Base-by-base conservation (phyloP, 2,329 filamentous ascomycete species). In the Rutstroemia sp. region DNA sequence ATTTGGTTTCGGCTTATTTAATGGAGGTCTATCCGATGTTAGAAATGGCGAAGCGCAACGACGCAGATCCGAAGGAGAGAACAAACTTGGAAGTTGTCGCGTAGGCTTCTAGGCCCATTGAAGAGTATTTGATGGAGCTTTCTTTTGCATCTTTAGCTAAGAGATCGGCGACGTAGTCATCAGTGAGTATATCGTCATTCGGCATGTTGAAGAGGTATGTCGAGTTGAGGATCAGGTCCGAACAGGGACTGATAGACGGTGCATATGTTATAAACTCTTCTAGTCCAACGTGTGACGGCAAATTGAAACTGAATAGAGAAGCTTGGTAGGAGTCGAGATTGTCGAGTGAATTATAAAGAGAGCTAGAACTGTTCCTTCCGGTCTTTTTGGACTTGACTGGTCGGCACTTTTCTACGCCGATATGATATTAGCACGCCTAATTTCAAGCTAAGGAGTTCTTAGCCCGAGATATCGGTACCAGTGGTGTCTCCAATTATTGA, bases 1-100 rank as follows among this genome's bases (percentile, higher is more conserved):
- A 67, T 99, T 97, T 3, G 92, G 92, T 69, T 92, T 96, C 0
- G 89, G 90, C 61, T 85, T 82, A 63, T 81, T 80, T 47, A 80
- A 73, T 57, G 85, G 81, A 54, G 65, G 67, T 57, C 67, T 70
- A 30, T 18, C 46, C 30, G 16, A 48, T 19, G 23, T 49, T 16
- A 49, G 25, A 16, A 45, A 19, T 21, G 12, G 18, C 48, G 63
- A 51, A 65, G 58, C 23, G 18, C 7, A 25, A 21, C 5, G 23
- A 19, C 19, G 2, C 34, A 45, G 10, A 52, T 41, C 16, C 52
- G 30, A 6, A 48, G 52, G 39, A 21, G 23, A 41, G 14, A 25
- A 53, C 54, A n/a, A 60, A 66, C 63, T 65, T 67, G 10, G 64
- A 64, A 69, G 71, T 75, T 25, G 79, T 75, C 50, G 79, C 70